Evolutionary conservation across 805 yeast species (phyloP), one percentile per base, ranked within the genome.

Genomic region (Danielia oregonensis): DNA sequence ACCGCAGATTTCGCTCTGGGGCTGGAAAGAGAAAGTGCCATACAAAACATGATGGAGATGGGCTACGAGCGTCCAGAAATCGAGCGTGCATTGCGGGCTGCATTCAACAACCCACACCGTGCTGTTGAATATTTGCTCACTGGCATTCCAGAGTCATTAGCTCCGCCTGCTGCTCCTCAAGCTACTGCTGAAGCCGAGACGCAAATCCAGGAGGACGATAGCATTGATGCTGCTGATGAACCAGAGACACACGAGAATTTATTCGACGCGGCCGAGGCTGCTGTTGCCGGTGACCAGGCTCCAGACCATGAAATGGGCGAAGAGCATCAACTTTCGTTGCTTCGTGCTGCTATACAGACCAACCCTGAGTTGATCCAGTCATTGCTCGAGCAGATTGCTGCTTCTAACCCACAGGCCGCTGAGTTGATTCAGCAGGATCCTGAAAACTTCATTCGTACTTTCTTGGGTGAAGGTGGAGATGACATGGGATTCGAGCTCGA

Each of bases 31-130:
- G 87, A 85, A 50, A 76, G 80, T 19, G 86, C 94, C 22, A 76
- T 91, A 38, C 72, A 70, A 39, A 82, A 82, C 55, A 88, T 93
- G 59, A 76, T 88, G 79, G 97, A 86, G 48, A 88, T 93, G 97
- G 98, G 98, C 6, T 93, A 88, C 55, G 86, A 83, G 33, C 79
- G 95, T 49, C 74, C 78, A 12, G 86, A 86, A 55, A 96, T 87
- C 17, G 94, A 86, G 62, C 76, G 79, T 29, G 98, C 98, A 0
- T 67, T 93, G 57, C 79, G 94, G 49, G 95, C 96, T 11, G 97
- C 98, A 1, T 93, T 79, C 67, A 91, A 91, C 65, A 89, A 93
- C 62, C 97, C 98, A 14, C 97, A 91, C 57, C 79, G 98, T 52
- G 98, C 98, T 0, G 97, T 93, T 10, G 98, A 93, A 58, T 89